Evolutionary conservation across 805 yeast species (phyloP).

Genomic region (Starmerella riodocensis): DNA sequence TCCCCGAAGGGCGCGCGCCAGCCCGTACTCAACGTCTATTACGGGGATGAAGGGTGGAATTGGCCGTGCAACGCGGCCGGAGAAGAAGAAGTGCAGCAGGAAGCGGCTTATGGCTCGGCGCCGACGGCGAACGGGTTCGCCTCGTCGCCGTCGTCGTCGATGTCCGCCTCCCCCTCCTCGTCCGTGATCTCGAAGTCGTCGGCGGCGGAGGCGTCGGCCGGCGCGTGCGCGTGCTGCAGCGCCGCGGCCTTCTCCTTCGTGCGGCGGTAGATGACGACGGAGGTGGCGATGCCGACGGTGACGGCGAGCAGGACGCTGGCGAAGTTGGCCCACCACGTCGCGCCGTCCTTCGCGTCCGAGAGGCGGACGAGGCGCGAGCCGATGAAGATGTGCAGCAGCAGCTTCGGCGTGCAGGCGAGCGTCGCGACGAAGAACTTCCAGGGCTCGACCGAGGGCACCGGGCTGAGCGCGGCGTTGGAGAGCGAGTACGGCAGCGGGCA

Average conservation of each 20-base stretch:
- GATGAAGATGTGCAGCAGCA: constrained; percentile 59
- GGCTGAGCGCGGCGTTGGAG: constrained; percentile 83
- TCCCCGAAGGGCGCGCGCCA: too few relatives aligned
- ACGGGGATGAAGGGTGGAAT: too few relatives aligned
- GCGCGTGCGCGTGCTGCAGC: constrained; percentile 22
- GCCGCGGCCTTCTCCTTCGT: constrained; percentile 26
- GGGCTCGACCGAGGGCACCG: constrained; percentile 62
- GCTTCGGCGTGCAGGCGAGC: constrained; percentile 65
- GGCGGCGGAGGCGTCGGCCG: constrained; percentile 16
- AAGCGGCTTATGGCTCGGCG: neutral
- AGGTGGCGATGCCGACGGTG: constrained; percentile 42
- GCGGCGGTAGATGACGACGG: constrained; percentile 52
- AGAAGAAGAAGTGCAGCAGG: too few relatives aligned
- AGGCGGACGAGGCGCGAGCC: constrained; percentile 62
- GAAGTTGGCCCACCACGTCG: constrained; percentile 47
- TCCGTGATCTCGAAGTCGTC: constrained; percentile 24
- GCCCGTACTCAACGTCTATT: too few relatives aligned
- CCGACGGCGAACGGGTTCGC: neutral
- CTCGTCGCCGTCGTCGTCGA: too few relatives aligned
- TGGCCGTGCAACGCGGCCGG: too few relatives aligned
- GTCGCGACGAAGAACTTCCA: constrained; percentile 58
- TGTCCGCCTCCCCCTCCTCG: constrained; percentile 13
- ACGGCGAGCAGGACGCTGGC: constrained; percentile 47
- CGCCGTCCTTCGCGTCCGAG: constrained; percentile 39
- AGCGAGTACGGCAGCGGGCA: constrained; percentile 91